Evolutionary conservation across 2,329 filamentous ascomycete species (phyloP).

Genomic region (Niveomyces coronatus): DNA sequence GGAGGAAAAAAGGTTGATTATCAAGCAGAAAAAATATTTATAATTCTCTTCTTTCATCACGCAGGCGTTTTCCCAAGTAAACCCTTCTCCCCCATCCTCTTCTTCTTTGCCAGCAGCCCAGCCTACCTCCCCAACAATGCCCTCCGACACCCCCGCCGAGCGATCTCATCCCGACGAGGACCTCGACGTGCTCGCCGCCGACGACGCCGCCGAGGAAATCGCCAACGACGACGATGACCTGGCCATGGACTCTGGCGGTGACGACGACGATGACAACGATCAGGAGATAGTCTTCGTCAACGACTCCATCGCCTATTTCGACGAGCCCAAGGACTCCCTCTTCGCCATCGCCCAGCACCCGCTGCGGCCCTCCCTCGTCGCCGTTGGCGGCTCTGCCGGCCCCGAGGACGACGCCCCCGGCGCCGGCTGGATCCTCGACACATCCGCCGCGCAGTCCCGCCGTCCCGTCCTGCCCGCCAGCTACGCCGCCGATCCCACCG

Average conservation of each 20-base stretch:
- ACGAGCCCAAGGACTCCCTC: constrained; percentile 79
- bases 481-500: constrained; percentile 57
- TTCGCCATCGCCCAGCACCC: constrained; percentile 95
- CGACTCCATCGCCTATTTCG: constrained; percentile 89
- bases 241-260: constrained; percentile 69
- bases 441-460: constrained; percentile 44
- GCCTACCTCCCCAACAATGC: background rate
- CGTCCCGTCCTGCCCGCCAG: constrained; percentile 65
- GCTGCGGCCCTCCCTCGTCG: constrained; percentile 62
- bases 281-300: constrained; percentile 76
- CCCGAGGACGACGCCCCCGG: constrained; percentile 53
- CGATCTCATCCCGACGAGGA: constrained; percentile 33
- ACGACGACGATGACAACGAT: constrained; percentile 53
- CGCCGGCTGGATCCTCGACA: constrained; percentile 77
- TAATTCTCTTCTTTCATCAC: background rate
- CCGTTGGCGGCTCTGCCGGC: constrained; percentile 69
- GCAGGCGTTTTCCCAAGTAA: background rate
- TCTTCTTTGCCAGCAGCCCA: background rate
- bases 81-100: background rate
- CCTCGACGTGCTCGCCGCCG: constrained; percentile 62
- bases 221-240: constrained; percentile 53
- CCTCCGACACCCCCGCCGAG: constrained; percentile 3
- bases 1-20: constrained; percentile 9
- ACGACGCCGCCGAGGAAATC: constrained; percentile 71
- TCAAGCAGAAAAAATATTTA: constrained; percentile 8